A percentile compares a stretch with the other conserved stretches of the same genome.
phyloP scores from a whole-genome alignment of 2,329 filamentous ascomycete genomes.

The Incumbomyces delicatus region DNA sequence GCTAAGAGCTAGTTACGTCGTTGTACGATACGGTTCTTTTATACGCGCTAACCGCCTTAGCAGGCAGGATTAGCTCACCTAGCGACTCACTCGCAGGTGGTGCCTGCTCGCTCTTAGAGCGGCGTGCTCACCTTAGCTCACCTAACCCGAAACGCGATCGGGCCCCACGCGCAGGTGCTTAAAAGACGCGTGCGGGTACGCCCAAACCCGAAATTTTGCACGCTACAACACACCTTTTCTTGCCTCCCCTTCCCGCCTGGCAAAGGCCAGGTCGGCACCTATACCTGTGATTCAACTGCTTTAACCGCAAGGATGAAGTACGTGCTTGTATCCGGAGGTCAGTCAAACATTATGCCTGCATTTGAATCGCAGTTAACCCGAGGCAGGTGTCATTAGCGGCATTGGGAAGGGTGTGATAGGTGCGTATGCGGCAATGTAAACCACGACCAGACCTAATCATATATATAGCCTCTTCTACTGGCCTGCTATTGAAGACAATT shows the following conservation, averaged over 20 bases:
- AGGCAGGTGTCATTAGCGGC: constrained; percentile 38
- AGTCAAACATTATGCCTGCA: constrained; percentile 24
- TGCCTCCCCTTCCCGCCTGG: constrained; percentile 20
- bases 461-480: constrained; percentile 55
- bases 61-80: too few species aligned
- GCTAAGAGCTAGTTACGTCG: too few species aligned
- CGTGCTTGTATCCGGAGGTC: constrained; percentile 70
- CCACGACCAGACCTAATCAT: background rate
- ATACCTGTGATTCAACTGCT: background rate
- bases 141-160: too few species aligned
- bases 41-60: too few species aligned
- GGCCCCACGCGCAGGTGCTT: too few species aligned
- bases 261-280: constrained; percentile 15
- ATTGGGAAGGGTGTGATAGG: constrained; percentile 58
- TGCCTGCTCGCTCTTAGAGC: too few species aligned
- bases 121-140: too few species aligned
- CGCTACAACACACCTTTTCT: background rate
- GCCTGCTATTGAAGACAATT: constrained; percentile 67
- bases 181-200: background rate
- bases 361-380: constrained; percentile 8
- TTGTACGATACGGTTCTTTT: too few species aligned
- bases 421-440: constrained; percentile 27
- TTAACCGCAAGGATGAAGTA: constrained; percentile 54
- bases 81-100: too few species aligned
- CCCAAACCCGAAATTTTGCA: constrained; percentile 2